Percentiles rank a stretch among this genome's conserved stretches.
These are phyloP conservation scores for Benincasa hispida DNA, from an alignment of 306 rosid species.

Conservation along the genomic window DNA sequence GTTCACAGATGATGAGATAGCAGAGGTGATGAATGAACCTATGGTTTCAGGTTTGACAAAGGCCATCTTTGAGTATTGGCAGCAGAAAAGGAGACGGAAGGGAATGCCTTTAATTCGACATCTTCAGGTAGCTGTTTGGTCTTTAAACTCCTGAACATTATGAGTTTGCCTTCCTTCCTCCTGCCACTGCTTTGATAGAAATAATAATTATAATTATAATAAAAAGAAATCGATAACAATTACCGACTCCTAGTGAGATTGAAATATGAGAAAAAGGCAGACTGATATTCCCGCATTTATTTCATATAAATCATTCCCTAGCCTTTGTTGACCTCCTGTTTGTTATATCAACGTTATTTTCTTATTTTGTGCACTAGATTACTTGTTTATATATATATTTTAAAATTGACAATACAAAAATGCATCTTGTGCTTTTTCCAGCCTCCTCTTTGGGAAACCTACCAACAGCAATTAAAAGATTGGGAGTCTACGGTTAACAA, in stretches of 20 bases:
- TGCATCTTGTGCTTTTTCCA: conserved; percentile 18
- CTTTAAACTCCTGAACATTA: not conserved
- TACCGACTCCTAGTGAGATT: not conserved
- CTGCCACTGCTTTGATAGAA: not conserved
- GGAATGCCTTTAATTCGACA: conserved; percentile 86
- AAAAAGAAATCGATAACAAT: not conserved
- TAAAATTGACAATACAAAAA: not conserved
- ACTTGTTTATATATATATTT: not conserved
- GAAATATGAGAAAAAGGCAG: not conserved
- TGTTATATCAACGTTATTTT: not conserved
- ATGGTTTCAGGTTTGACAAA: conserved; percentile 32
- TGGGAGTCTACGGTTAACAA: conserved; percentile 66
- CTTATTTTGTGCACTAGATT: not conserved
- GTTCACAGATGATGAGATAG: conserved; percentile 65
- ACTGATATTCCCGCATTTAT: not conserved
- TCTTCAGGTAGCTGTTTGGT: conserved; percentile 59
- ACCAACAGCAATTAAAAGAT: conserved; percentile 54
- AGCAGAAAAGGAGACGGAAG: conserved; percentile 48
- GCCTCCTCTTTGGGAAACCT: conserved; percentile 82
- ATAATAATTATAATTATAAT: no score
- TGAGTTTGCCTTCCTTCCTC: not conserved
- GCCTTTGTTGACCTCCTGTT: not conserved
- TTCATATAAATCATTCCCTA: not conserved
- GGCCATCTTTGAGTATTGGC: conserved; percentile 68
- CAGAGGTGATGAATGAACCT: conserved; percentile 40